Percentiles rank a stretch among this genome's conserved stretches.
phyloP scores from a whole-genome alignment of 257 asterid species.

The Primulina eburnea region DNA sequence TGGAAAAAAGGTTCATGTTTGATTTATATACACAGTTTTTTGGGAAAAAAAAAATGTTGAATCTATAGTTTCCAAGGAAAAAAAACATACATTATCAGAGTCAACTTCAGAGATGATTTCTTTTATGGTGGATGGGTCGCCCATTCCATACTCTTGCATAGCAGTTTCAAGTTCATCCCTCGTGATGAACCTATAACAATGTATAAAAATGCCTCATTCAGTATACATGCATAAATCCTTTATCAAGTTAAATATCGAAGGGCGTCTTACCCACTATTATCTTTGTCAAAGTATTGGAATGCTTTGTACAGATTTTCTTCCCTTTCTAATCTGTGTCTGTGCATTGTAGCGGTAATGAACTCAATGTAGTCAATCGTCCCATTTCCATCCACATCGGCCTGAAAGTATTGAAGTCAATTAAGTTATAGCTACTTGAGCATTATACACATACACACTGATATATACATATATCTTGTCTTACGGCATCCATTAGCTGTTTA shows the following conservation, averaged over 20 bases:
- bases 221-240: not conserved
- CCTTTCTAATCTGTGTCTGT: conserved; percentile 77
- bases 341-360: conserved; percentile 92
- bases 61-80: not conserved
- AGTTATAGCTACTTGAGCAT: not conserved
- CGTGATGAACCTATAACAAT: conserved; percentile 58
- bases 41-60: not conserved
- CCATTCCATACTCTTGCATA: conserved; percentile 77
- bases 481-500: conserved; percentile 89
- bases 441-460: not conserved
- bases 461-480: conserved; percentile 27
- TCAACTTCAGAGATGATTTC: conserved; percentile 89
- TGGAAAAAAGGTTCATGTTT: conserved; percentile 25
- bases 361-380: conserved; percentile 85
- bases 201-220: conserved; percentile 5
- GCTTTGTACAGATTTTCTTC: conserved; percentile 79
- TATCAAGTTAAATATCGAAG: not conserved
- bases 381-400: conserved; percentile 96
- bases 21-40: not conserved
- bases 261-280: conserved; percentile 59
- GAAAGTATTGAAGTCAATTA: not conserved
- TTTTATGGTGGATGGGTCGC: conserved; percentile 54
- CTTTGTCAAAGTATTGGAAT: conserved; percentile 78
- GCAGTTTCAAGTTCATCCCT: conserved; percentile 83
- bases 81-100: conserved; percentile 63